Evolutionary conservation across 495 filamentous ascomycete species (phyloP).

Genomic region (Diplogelasinospora grovesii): DNA sequence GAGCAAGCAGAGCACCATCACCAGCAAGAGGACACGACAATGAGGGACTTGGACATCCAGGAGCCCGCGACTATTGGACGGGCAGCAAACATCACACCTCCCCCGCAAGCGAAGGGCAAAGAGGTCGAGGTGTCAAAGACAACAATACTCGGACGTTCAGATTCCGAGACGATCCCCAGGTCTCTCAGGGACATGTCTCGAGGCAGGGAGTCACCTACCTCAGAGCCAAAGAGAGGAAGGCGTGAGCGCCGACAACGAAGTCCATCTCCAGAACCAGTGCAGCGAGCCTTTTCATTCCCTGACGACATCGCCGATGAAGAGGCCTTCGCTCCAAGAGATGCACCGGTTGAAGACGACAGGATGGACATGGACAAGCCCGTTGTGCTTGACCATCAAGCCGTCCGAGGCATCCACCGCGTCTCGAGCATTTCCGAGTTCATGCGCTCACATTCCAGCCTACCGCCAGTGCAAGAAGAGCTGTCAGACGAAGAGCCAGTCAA

Average conservation of each 20-base stretch:
- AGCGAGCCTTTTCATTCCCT: constrained; percentile 28
- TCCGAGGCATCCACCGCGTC: constrained; percentile 15
- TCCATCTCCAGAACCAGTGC: constrained; percentile 19
- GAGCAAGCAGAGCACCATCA: too few species aligned
- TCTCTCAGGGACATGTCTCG: constrained; percentile 14
- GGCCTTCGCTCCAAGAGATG: constrained; percentile 20
- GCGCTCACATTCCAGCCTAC: constrained; percentile 32
- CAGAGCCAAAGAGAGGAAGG: constrained; percentile 5
- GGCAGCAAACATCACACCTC: too few species aligned
- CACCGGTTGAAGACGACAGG: constrained; percentile 6
- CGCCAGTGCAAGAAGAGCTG: constrained; percentile 35
- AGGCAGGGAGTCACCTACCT: not conserved
- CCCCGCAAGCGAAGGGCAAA: too few species aligned
- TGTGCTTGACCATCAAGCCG: constrained; percentile 6
- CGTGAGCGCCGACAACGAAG: constrained; percentile 13
- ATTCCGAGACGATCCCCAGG: constrained; percentile 30
- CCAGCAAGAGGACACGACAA: not conserved
- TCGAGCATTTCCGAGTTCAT: constrained; percentile 28
- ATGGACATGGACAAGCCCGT: constrained; percentile 5
- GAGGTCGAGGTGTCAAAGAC: too few species aligned
- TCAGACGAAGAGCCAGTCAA: constrained; percentile 28
- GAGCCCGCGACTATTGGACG: too few species aligned
- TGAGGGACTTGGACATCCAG: not conserved
- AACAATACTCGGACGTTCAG: constrained; percentile 21
- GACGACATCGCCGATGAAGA: constrained; percentile 33